Evolutionary conservation across 2,329 filamentous ascomycete species (phyloP), one percentile per base, ranked within the genome.

Genomic region (Zasmidium cellare): DNA sequence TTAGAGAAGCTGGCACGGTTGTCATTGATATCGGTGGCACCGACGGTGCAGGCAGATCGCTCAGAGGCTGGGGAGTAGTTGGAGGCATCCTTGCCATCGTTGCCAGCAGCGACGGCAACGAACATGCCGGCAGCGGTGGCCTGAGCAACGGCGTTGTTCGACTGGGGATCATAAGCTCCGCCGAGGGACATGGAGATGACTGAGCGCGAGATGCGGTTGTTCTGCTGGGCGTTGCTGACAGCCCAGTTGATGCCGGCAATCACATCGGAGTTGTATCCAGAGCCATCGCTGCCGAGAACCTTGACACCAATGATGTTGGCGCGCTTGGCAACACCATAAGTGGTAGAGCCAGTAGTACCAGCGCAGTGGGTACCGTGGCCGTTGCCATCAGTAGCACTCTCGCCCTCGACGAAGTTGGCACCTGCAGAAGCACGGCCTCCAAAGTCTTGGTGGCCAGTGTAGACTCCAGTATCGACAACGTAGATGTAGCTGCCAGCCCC

Each of bases 341-440:
- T 86, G 54, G 75, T 76, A 38, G 84, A 83, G n/a, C 76, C 86
- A 47, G 86, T 82, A 62, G 93, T 97, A 68, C 93, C 93, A 64
- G 93, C 96, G 86, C 93, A 97, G 74, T 87, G 85, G 55, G 78
- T 84, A 46, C 85, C 85, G 71, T 87, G 85, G 9, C 85, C 85
- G 66, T 86, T 83, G 61, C 81, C 77, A 61, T 77, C 75, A 25
- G 69, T 71, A 55, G 72, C 67, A 12, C 58, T 56, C 59, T 76
- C 75, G 6, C 65, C 71, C 45, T 68, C 68, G 57, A 65, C 69
- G 23, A 59, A 63, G 53, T 60, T 64, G 51, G 55, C 56, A 23
- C 61, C 63, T 18, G 45, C 51, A 9, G 46, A 67, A 9, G 74
- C 76, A 58, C 75, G 69, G 3, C 71, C 72, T 35, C 65, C 72